These are phyloP conservation scores for Kluyveromyces lactis DNA, from an alignment of 805 yeast genomes.

Conservation along the genomic window DNA sequence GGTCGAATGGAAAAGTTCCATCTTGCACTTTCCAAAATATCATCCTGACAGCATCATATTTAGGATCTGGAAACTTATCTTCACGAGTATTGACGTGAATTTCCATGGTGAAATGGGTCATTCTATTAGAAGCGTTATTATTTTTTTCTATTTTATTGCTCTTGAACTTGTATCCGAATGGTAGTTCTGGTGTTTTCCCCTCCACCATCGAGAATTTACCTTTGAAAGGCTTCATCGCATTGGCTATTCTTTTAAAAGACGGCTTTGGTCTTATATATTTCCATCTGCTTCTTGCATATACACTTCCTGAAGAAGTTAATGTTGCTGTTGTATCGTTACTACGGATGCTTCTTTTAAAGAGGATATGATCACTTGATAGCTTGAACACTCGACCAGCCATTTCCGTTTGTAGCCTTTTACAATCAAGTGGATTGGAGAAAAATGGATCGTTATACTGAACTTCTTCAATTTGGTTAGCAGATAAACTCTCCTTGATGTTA, in stretches of 20 bases:
- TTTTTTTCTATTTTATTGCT: constrained; percentile 8
- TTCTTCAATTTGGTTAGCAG: constrained; percentile 39
- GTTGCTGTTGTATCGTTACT: constrained; percentile 16
- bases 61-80: constrained; percentile 55
- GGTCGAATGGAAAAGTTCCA: constrained; percentile 29
- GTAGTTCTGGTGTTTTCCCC: constrained; percentile 4
- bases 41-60: constrained; percentile 45
- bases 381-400: constrained; percentile 61
- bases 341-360: constrained; percentile 18
- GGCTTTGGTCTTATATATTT: constrained; percentile 46
- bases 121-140: constrained; percentile 6
- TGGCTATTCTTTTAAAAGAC: constrained; percentile 28
- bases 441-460: constrained; percentile 55
- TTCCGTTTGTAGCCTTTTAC: constrained; percentile 44
- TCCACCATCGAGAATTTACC: constrained; percentile 4
- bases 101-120: constrained; percentile 51
- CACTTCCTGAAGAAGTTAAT: constrained; percentile 4
- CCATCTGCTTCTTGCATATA: constrained; percentile 29
- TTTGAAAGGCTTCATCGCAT: constrained; percentile 6
- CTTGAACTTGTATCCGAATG: constrained; percentile 9
- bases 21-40: constrained; percentile 59
- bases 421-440: constrained; percentile 46
- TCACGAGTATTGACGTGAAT: constrained; percentile 53
- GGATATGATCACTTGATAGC: constrained; percentile 34
- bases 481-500: constrained; percentile 41